These are phyloP conservation scores for Phaseolus coccineus DNA, from an alignment of 331 rosid genomes.

Conservation along the genomic window DNA sequence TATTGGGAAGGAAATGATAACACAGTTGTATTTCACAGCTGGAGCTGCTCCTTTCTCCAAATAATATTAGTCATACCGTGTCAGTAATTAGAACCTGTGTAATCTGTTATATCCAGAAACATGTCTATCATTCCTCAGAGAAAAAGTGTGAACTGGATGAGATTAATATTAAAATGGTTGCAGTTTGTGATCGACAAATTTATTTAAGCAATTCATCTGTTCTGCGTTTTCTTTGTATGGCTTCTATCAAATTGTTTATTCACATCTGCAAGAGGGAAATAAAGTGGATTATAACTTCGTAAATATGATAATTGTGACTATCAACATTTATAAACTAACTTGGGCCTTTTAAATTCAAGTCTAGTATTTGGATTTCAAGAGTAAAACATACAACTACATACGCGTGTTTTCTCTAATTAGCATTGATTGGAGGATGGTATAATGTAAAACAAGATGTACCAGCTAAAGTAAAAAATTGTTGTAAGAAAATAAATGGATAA, in stretches of 20 bases:
- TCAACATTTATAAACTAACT: neutral
- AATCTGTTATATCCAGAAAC: conserved; percentile 5
- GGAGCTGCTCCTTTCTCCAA: neutral
- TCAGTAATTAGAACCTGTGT: neutral
- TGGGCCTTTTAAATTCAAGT: neutral
- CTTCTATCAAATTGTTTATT: neutral
- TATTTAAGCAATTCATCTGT: conserved; percentile 3
- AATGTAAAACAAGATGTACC: neutral
- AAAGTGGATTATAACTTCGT: neutral
- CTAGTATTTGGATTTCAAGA: neutral
- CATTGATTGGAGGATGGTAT: neutral
- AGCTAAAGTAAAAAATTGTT: neutral
- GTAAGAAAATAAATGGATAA: too few species aligned
- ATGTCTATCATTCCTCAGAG: neutral
- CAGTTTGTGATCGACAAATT: neutral
- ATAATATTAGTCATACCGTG: neutral
- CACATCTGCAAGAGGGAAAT: neutral
- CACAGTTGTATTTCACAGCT: neutral
- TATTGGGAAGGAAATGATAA: conserved; percentile 37
- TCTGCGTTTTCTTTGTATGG: neutral
- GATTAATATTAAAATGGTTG: conserved; percentile 1
- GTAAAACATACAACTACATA: neutral
- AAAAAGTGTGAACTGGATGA: neutral
- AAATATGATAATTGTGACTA: neutral
- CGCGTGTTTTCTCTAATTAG: neutral